Conservation (phyloP, 352 stramenopile species). For the Globisporangium takayamanum region DNA sequence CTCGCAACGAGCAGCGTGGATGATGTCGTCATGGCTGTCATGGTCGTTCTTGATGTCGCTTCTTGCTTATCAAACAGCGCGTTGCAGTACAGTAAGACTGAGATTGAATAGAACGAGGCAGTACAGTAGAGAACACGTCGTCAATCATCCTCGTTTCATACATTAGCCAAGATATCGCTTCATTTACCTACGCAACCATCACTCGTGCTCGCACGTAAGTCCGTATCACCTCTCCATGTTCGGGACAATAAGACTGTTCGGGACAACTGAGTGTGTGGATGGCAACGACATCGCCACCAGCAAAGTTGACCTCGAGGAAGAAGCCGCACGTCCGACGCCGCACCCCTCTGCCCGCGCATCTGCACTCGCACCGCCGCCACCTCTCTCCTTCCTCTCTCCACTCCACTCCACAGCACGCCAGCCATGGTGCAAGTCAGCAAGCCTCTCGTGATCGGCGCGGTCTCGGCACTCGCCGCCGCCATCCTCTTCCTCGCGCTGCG, state of each 20-base stretch:
- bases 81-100: background rate
- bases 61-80: no score
- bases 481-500: conserved; percentile 50
- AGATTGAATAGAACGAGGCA: no score
- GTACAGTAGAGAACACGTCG: no score
- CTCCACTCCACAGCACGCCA: background rate
- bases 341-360: background rate
- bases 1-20: background rate
- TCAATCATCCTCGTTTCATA: no score
- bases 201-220: no score
- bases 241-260: conserved; percentile 4
- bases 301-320: conserved; percentile 8
- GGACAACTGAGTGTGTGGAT: background rate
- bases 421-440: conserved; percentile 78
- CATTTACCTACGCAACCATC: no score
- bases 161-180: no score
- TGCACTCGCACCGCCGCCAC: background rate
- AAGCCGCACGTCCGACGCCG: conserved; percentile 2
- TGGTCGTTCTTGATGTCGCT: background rate
- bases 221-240: background rate
- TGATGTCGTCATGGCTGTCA: background rate
- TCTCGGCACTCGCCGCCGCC: conserved; percentile 51
- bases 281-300: background rate
- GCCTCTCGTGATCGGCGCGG: conserved; percentile 65
- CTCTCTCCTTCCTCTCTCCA: background rate